Percentiles rank a stretch among this genome's conserved stretches.
phyloP scores from a whole-genome alignment of 306 rosid genomes.

The Rubus idaeus region DNA sequence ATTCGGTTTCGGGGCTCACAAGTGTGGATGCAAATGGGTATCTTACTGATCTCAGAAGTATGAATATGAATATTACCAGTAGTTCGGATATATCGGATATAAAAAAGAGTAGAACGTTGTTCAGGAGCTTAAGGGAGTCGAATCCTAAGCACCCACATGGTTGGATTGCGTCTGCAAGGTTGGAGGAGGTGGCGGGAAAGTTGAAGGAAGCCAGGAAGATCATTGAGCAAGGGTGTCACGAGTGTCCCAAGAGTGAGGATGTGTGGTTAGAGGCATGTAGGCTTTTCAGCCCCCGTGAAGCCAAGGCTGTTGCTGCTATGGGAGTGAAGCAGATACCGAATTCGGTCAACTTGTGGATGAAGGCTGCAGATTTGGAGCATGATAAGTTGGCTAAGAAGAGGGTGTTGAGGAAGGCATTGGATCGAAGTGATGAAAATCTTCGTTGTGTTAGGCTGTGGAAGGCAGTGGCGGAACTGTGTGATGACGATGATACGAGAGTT shows the following conservation, averaged over 20 bases:
- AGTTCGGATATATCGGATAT: conserved; percentile 78
- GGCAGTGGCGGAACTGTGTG: conserved; percentile 76
- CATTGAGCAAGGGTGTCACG: conserved; percentile 73
- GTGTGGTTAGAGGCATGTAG: conserved; percentile 89
- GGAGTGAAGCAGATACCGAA: conserved; percentile 70
- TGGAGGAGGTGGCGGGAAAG: conserved; percentile 84
- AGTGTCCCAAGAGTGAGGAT: conserved; percentile 79
- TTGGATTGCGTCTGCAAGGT: conserved; percentile 82
- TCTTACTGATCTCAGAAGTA: conserved; percentile 64
- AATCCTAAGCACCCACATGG: conserved; percentile 83
- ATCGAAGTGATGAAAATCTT: conserved; percentile 52
- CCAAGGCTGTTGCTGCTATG: conserved; percentile 67
- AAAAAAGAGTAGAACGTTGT: conserved; percentile 64
- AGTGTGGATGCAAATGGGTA: conserved; percentile 76
- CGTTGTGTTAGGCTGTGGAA: conserved; percentile 78
- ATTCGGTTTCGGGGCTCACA: conserved; percentile 70
- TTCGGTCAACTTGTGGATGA: conserved; percentile 79
- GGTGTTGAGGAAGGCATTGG: conserved; percentile 76
- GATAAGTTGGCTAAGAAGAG: conserved; percentile 59
- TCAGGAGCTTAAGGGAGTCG: conserved; percentile 72
- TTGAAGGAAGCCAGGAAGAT: conserved; percentile 69
- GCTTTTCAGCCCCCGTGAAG: conserved; percentile 69
- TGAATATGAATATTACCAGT: conserved; percentile 81
- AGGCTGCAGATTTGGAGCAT: conserved; percentile 68
- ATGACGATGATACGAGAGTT: conserved; percentile 65